phyloP scores from a whole-genome alignment of 2,329 filamentous ascomycete species.

The Colletotrichum scovillei region DNA sequence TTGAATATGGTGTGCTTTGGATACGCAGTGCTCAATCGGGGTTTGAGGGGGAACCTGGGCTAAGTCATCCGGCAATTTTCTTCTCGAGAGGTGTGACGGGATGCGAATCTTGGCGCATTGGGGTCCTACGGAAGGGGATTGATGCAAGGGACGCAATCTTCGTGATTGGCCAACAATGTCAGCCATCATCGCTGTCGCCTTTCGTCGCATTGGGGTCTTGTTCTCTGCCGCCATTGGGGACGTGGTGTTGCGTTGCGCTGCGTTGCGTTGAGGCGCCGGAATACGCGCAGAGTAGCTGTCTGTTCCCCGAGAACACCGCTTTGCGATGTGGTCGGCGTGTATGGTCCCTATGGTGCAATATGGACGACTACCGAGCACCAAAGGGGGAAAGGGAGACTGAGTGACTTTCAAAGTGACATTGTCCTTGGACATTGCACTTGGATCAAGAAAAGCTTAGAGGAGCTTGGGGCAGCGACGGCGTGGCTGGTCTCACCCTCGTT shows the following conservation, averaged over 20 bases:
- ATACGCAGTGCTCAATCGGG: neutral
- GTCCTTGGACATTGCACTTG: neutral
- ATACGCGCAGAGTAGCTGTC: neutral
- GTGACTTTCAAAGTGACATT: neutral
- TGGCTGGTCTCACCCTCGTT: constrained; percentile 12
- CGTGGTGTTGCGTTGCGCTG: neutral
- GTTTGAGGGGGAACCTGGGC: neutral
- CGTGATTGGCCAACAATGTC: constrained; percentile 23
- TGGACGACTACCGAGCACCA: neutral
- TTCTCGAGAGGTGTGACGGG: constrained; percentile 8
- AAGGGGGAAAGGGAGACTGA: neutral
- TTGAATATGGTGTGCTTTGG: neutral
- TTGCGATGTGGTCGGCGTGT: neutral
- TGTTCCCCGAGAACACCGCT: neutral
- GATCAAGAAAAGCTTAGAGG: neutral
- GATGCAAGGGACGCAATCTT: constrained; percentile 26
- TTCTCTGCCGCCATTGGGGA: neutral
- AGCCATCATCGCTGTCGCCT: neutral
- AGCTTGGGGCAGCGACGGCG: constrained; percentile 26
- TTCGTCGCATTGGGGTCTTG: neutral
- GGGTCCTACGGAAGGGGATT: constrained; percentile 22
- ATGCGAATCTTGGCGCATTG: constrained; percentile 23
- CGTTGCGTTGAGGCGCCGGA: neutral
- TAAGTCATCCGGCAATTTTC: constrained; percentile 16
- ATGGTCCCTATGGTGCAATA: neutral